phyloP scores from a whole-genome alignment of 331 rosid species.

The Arachis monticola region DNA sequence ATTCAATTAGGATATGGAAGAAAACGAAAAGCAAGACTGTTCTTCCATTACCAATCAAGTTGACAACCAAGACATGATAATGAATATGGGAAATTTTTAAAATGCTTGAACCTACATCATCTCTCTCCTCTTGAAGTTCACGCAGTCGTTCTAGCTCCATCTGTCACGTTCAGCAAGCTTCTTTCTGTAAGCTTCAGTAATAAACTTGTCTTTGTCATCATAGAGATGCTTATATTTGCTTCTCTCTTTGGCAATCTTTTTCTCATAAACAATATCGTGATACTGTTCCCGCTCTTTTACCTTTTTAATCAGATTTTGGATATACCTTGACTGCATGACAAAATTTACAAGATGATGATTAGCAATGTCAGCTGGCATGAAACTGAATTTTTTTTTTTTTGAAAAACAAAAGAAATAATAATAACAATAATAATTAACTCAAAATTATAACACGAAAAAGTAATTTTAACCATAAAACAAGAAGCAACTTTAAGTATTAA shows the following conservation, averaged over 20 bases:
- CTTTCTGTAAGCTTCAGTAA: no score
- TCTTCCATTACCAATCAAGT: conserved; percentile 21
- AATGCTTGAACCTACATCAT: conserved; percentile 66
- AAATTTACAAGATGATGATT: no score
- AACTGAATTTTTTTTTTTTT: no score
- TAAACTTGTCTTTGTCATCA: conserved; percentile 81
- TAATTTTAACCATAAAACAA: conserved; percentile 16
- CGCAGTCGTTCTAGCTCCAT: no score
- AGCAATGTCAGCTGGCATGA: no score
- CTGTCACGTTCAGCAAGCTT: no score
- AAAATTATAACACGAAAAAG: conserved; percentile 19
- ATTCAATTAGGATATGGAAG: no score
- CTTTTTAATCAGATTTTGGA: conserved; percentile 63
- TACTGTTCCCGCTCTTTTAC: conserved; percentile 73
- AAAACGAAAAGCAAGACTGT: no score
- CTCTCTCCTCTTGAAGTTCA: conserved; percentile 80
- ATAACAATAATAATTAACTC: not conserved
- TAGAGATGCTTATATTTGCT: conserved; percentile 84
- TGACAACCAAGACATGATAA: conserved; percentile 23
- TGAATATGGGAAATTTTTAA: not conserved
- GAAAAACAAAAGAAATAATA: conserved; percentile 11
- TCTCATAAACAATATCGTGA: conserved; percentile 80
- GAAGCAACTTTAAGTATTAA: conserved; percentile 7
- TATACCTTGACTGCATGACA: no score
- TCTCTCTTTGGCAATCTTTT: conserved; percentile 86